A percentile compares a stretch with the other conserved stretches of the same genome.
phyloP scores from a whole-genome alignment of 306 rosid genomes.

The Prunus mongolica region DNA sequence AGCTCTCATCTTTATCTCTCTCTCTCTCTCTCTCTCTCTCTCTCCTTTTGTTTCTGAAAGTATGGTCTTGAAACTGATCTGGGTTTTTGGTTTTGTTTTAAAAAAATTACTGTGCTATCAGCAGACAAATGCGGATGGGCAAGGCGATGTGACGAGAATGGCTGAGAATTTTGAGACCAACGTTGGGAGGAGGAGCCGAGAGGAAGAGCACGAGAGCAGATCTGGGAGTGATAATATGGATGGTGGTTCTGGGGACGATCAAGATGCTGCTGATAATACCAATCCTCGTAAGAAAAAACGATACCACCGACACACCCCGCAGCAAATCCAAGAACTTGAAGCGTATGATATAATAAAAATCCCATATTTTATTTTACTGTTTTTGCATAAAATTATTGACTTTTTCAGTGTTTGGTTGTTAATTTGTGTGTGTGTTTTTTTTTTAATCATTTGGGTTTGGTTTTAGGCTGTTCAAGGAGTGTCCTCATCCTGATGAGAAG shows the following conservation, averaged over 20 bases:
- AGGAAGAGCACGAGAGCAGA: conserved; percentile 90
- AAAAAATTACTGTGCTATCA: neutral
- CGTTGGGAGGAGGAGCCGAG: conserved; percentile 68
- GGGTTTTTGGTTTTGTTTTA: neutral
- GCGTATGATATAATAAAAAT: conserved; percentile 35
- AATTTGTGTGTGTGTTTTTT: neutral
- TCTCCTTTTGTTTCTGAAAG: neutral
- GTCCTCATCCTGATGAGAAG: conserved; percentile 98
- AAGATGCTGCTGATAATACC: conserved; percentile 62
- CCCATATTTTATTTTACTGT: neutral
- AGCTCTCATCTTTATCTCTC: neutral
- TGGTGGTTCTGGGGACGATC: conserved; percentile 91
- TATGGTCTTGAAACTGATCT: neutral
- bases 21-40: neutral
- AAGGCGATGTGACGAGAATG: conserved; percentile 61
- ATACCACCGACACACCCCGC: conserved; percentile 97
- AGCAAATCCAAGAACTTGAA: conserved; percentile 98
- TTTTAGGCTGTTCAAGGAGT: conserved; percentile 81
- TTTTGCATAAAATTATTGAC: neutral
- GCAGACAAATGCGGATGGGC: conserved; percentile 75
- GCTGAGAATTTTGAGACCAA: conserved; percentile 50
- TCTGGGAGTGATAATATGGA: conserved; percentile 95
- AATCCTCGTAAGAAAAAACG: conserved; percentile 72
- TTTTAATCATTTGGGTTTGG: neutral
- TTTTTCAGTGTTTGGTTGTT: neutral